These are phyloP conservation scores for Trichophyton verrucosum DNA, from an alignment of 2,329 filamentous ascomycete species.

Conservation along the genomic window DNA sequence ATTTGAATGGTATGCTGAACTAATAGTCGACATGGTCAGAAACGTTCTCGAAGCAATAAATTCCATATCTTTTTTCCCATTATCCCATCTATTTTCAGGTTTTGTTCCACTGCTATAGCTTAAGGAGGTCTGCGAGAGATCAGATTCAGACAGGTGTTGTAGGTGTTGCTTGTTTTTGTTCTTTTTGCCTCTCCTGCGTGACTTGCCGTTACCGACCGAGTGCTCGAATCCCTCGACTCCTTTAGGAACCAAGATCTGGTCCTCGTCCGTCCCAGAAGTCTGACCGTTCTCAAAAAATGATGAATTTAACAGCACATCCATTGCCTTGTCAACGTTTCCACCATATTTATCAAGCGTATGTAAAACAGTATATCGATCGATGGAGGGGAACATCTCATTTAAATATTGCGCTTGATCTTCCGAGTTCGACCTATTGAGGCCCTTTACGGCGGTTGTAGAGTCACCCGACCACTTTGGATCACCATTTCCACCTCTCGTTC, in stretches of 20 bases:
- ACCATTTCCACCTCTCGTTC: constrained; percentile 4
- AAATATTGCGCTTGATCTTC: constrained; percentile 40
- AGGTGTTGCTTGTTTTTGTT: constrained; percentile 30
- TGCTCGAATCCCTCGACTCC: constrained; percentile 67
- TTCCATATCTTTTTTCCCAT: constrained; percentile 44
- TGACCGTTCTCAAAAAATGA: constrained; percentile 56
- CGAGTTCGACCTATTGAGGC: constrained; percentile 44
- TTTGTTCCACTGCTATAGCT: constrained; percentile 5
- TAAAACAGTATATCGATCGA: constrained; percentile 53
- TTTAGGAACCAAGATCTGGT: constrained; percentile 42
- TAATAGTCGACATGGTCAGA: constrained; percentile 36
- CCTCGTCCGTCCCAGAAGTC: constrained; percentile 23
- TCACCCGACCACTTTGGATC: constrained; percentile 6
- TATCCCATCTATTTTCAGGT: constrained; percentile 47
- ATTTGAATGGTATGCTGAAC: constrained; percentile 48
- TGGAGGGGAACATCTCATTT: constrained; percentile 56
- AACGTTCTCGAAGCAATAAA: constrained; percentile 45
- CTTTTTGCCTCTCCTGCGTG: constrained; percentile 32
- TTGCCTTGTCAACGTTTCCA: constrained; percentile 54
- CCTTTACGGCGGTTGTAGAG: constrained; percentile 17
- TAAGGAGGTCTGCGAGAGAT: constrained; percentile 17
- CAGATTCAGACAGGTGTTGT: constrained; percentile 15
- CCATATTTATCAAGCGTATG: constrained; percentile 55
- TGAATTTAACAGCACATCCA: constrained; percentile 70
- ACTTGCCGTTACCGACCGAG: constrained; percentile 35